Base-by-base conservation (phyloP, 257 asterid species). In the Salvia splendens region DNA sequence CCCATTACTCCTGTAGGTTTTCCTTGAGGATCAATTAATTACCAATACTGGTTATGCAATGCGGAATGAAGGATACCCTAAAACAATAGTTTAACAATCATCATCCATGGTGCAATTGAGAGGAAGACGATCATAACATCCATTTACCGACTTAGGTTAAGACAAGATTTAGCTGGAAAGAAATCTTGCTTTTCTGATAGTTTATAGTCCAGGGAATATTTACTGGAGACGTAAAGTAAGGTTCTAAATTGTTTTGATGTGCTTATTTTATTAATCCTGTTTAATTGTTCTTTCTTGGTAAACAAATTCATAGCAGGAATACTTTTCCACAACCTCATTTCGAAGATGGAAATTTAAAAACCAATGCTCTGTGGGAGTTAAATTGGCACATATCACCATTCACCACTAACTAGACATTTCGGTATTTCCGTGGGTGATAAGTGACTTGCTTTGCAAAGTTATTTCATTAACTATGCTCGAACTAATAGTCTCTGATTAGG, bases 1-100 rank as follows among this genome's bases (percentile, higher is more conserved):
- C 86, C 89, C 84, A 84, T 77, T 61, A 84, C 89, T 53, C 89
- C 89, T 15, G 89, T 77, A 62, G 89, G 89, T 81, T 81, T 84
- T 49, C 89, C 86, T 74, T 77, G 82, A 24, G 84, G 83, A 79
- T 84, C 86, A 38, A 77, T 74, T 59, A 84, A 57, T 58, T 87
- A 75, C 89, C 87, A 84, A 71, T 81, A 84, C 61, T 65, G 70
- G 20, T 65, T 65, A 51, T 65, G 70, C 70, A 65, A 20, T 12
- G 70, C 70, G 38, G 40, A 65, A 38, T 65, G 70, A 50, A 65
- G 70, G 20, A 65, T 65, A 17, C 70, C 70, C 70, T 65, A 40
- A 65, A 50, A 35, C 9, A 16, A 36, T 14, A 36, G 36, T 30
- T 35, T 15, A 49, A 33, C 10, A 32, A 32, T 33, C 69, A 56